Conservation (phyloP, 352 stramenopile genomes). For the Globisporangium nagaii region DNA sequence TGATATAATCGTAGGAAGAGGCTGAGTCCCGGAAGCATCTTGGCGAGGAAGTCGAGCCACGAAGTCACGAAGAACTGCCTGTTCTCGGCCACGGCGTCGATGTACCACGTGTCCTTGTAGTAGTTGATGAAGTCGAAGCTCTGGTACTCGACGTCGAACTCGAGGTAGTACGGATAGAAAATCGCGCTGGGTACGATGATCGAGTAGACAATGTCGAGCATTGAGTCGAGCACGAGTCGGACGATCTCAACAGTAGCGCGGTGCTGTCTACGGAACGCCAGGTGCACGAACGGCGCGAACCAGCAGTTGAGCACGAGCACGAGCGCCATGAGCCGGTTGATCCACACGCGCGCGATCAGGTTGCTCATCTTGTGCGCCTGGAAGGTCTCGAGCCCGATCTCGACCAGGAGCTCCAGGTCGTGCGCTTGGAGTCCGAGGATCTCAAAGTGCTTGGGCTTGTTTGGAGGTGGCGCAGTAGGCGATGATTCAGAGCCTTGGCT, state of each 20-base stretch:
- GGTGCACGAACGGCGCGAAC: conserved; percentile 13
- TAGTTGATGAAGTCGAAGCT: conserved; percentile 6
- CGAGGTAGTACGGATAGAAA: conserved; percentile 6
- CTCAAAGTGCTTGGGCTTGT: not conserved
- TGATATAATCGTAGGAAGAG: conserved; percentile 6
- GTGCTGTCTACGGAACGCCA: not conserved
- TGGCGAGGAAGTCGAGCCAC: conserved; percentile 5
- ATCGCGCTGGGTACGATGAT: conserved; percentile 3
- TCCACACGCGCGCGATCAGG: conserved; percentile 11
- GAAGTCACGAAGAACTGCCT: conserved; percentile 6
- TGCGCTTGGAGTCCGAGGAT: not conserved
- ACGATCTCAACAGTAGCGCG: conserved; percentile 3
- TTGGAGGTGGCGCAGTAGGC: not conserved
- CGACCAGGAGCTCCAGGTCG: conserved; percentile 5
- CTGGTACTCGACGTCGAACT: conserved; percentile 1
- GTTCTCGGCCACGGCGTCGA: conserved; percentile 3
- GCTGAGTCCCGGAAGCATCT: conserved; percentile 3
- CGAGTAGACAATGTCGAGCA: conserved; percentile 1
- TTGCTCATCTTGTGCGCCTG: conserved; percentile 9
- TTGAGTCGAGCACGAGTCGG: conserved; percentile 2
- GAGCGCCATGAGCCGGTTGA: conserved; percentile 12
- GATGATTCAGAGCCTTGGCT: not conserved
- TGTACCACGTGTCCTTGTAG: conserved; percentile 11
- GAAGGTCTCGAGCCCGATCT: conserved; percentile 9
- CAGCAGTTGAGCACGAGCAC: conserved; percentile 23